Percentiles rank a stretch among this genome's conserved stretches.
These are phyloP conservation scores for Xerocomellus chrysenteron DNA, from an alignment of 768 basidiomycete genomes.

Conservation along the genomic window DNA sequence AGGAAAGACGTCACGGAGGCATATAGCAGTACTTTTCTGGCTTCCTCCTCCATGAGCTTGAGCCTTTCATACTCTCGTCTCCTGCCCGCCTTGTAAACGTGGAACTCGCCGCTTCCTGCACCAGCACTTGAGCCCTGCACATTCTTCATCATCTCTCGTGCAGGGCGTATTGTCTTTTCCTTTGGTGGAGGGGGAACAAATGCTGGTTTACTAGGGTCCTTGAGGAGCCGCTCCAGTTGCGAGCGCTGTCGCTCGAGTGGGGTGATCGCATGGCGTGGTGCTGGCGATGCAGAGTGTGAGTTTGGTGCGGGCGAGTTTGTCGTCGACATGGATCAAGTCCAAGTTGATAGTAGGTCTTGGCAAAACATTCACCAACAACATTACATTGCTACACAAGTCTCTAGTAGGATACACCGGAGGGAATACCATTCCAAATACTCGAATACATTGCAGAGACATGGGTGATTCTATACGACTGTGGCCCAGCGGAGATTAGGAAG, in stretches of 20 bases:
- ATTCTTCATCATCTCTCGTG: constrained; percentile 98
- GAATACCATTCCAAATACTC: neutral
- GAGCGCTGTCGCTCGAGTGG: constrained; percentile 52
- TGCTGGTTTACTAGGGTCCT: constrained; percentile 83
- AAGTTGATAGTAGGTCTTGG: neutral
- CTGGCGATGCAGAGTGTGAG: constrained; percentile 33
- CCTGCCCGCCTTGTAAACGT: constrained; percentile 95
- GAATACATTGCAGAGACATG: neutral
- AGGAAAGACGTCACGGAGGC: neutral
- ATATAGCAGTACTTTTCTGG: constrained; percentile 56
- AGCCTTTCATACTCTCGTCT: constrained; percentile 94
- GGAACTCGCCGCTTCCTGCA: constrained; percentile 96
- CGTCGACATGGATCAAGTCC: constrained; percentile 25
- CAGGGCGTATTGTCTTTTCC: constrained; percentile 75
- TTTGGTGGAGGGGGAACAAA: constrained; percentile 78
- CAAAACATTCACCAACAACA: constrained; percentile 26
- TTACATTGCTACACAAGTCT: constrained; percentile 7
- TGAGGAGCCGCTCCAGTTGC: constrained; percentile 86
- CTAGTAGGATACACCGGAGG: constrained; percentile 15
- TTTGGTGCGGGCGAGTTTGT: constrained; percentile 29
- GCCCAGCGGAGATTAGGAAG: constrained; percentile 3
- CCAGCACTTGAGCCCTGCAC: constrained; percentile 98
- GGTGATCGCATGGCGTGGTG: constrained; percentile 47
- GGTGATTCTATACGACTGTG: constrained; percentile 27
- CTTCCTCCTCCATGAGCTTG: constrained; percentile 83